Base-by-base conservation (phyloP, 352 stramenopile species). In the Aphanomyces invadans region DNA sequence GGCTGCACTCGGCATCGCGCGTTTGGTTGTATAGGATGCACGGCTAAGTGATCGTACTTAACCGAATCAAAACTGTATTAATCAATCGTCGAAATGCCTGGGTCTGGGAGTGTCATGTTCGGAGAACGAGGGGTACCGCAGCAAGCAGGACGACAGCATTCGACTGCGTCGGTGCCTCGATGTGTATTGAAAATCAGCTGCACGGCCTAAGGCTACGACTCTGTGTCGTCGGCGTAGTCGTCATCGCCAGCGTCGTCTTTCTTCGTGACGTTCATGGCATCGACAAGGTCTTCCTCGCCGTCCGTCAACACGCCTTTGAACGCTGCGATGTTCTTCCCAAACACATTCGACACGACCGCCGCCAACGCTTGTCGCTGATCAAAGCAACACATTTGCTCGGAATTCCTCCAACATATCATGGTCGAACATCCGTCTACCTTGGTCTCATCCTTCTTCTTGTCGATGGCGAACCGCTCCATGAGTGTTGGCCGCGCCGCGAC, bases 381-480 rank as follows among this genome's bases (percentile, higher is more conserved):
- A 56, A 0, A 17, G 19, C 7, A 42, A 42, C 21, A 9, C 4
- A 15, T 59, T 15, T 33, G 0, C 21, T 17, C 23, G 10, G 21
- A 28, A 7, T 2, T n/a, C n/a, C n/a, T n/a, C n/a, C n/a, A n/a
- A n/a, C n/a, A n/a, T n/a, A n/a, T n/a, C n/a, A n/a, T n/a, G n/a
- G n/a, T n/a, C n/a, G n/a, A n/a, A 39, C 5, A 28, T 28, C n/a
- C 17, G 19, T 26, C 21, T 67, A 67, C 60, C 60, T 83, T 87
- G 71, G 88, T 77, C 29, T 84, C 76, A 36, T 89, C 80, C 15
- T 81, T 81, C 74, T 91, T 79, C 15, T 89, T 70, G 5, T 75
- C 72, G 0, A 81, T 91, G 9, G 76, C 75, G 67, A 89, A 91
- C 9, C 80, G 73, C 70, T 91, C 83, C 79, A 91, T 89, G 46